A percentile compares a stretch with the other conserved stretches of the same genome.
phyloP scores from a whole-genome alignment of 2,329 filamentous ascomycete species.

The Fusarium setosum region DNA sequence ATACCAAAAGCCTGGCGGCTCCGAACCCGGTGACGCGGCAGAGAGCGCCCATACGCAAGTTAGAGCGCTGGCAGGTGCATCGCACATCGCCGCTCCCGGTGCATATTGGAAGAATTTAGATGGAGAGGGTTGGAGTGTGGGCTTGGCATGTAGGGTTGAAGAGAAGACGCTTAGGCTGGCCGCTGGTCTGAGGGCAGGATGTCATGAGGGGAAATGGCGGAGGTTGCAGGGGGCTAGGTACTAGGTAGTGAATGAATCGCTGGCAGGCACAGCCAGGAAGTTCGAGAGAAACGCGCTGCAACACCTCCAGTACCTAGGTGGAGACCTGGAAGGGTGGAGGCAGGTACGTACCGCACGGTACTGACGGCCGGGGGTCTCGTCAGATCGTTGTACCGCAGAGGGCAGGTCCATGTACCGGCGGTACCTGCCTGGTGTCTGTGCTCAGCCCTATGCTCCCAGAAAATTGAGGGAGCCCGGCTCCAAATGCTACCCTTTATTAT shows the following conservation, averaged over 20 bases:
- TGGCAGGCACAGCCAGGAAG: slow-evolving; percentile 28
- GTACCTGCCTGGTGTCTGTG: slow-evolving; percentile 33
- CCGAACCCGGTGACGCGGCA: slow-evolving; percentile 35
- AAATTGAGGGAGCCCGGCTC: slow-evolving; percentile 19
- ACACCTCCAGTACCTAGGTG: no score
- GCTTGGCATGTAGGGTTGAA: slow-evolving; percentile 29
- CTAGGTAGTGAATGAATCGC: neutral
- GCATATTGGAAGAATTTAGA: slow-evolving; percentile 7
- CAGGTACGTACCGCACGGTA: slow-evolving; percentile 14
- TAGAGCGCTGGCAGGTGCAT: slow-evolving; percentile 20
- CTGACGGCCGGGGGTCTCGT: slow-evolving; percentile 12
- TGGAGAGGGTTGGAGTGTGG: slow-evolving; percentile 4
- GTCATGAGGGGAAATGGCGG: slow-evolving; percentile 5
- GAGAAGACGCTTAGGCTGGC: slow-evolving; percentile 16
- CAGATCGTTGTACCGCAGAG: slow-evolving; percentile 17
- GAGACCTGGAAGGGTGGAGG: neutral
- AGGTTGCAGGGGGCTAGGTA: slow-evolving; percentile 18
- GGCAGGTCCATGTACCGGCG: slow-evolving; percentile 16
- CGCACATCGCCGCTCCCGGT: slow-evolving; percentile 43
- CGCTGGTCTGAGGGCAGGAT: slow-evolving; percentile 28
- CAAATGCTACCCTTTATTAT: slow-evolving; percentile 39
- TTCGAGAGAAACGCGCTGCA: slow-evolving; percentile 20
- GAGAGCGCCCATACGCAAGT: neutral
- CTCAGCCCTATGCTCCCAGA: slow-evolving; percentile 43
- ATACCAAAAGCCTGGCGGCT: slow-evolving; percentile 11